Base-by-base conservation (phyloP, 148 eudicot genomes). In the Salicornia ramosissima region DNA sequence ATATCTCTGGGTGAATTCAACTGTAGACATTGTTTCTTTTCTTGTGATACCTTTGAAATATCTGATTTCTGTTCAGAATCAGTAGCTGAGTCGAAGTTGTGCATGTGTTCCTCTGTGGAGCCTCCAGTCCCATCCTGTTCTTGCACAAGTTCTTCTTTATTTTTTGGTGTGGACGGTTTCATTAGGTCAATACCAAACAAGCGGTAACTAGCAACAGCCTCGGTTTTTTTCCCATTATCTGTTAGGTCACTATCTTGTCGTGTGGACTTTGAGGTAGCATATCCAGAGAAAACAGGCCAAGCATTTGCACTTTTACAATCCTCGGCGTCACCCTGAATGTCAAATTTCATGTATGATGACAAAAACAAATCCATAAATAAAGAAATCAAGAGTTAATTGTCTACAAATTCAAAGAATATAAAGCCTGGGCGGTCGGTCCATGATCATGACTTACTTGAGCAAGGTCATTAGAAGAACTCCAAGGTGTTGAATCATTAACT, bases 101-200 rank as follows among this genome's bases (percentile, higher is more conserved):
- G 80, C 13, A 71, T 70, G 5, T 71, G 81, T 71, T 71, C 80
- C 36, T 80, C 90, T 24, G 60, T 59, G 21, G 65, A 56, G 43
- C 58, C 61, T 74, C 55, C 36, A 65, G 67, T 56, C 53, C 40
- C 63, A 68, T 64, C 74, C 1, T 49, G 74, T 26, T 77, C 78
- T 51, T 67, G 76, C 60, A 70, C 59, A 25, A 63, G 29, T 64
- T 77, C 75, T 68, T 81, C 83, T 64, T 21, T 11, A 45, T 55
- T 40, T 10, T 59, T 64, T 19, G 82, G 68, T 10, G 68, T 64
- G 16, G 79, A 73, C 69, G 92, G 85, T 69, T 74, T 75, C 79
- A 75, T 84, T 58, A 94, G 65, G 78, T 91, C 90, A 36, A 94
- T 77, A 36, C 99, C 99, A 85, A 94, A 94, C 78, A 94, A 67